Evolutionary conservation across 768 basidiomycete species (phyloP).

Genomic region (Amanita jacksonii): DNA sequence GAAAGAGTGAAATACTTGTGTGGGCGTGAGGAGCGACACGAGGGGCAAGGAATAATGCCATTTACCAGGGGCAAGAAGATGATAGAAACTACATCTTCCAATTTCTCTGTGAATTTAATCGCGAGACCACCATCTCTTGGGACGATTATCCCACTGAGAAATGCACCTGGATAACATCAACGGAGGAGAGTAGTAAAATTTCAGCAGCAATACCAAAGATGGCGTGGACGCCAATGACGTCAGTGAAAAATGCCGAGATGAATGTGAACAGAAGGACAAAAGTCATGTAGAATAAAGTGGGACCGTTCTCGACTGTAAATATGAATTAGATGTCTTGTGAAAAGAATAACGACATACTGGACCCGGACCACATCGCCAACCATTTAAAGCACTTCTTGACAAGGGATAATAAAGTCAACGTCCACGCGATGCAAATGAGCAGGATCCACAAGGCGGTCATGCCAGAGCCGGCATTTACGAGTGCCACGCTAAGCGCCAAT

Average conservation of each 20-base stretch:
- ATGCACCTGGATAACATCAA: constrained; percentile 44
- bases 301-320: constrained; percentile 54
- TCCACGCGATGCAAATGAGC: constrained; percentile 72
- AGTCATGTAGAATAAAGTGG: constrained; percentile 87
- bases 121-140: constrained; percentile 85
- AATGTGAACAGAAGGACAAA: constrained; percentile 73
- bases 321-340: background rate
- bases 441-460: constrained; percentile 82
- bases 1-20: constrained; percentile 84
- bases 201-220: constrained; percentile 57
- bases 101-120: constrained; percentile 82
- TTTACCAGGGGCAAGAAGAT: constrained; percentile 80
- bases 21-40: background rate
- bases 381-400: constrained; percentile 53
- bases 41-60: constrained; percentile 1
- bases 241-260: constrained; percentile 86
- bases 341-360: constrained; percentile 32
- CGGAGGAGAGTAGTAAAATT: background rate
- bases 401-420: constrained; percentile 63
- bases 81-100: constrained; percentile 92
- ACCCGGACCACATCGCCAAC: constrained; percentile 72
- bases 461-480: constrained; percentile 83
- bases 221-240: constrained; percentile 85
- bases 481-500: constrained; percentile 82
- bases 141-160: constrained; percentile 71